Base-by-base conservation (phyloP, 2,329 filamentous ascomycete genomes). In the Cordyceps militaris region DNA sequence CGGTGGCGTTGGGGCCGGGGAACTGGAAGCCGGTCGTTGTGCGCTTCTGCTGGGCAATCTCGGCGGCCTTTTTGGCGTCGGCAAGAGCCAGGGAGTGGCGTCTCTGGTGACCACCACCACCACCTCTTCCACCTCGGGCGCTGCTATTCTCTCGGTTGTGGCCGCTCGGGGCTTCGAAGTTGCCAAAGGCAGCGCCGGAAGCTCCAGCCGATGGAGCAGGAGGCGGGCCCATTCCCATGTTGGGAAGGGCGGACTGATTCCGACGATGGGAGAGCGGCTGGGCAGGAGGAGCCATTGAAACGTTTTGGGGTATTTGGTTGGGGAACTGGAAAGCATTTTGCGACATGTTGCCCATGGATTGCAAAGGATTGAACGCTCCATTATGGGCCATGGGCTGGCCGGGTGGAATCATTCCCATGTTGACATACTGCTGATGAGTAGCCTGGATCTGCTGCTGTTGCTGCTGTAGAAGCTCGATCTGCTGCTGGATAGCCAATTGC, bases 381-480 rank as follows among this genome's bases (percentile, higher is more conserved):
- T 84, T 85, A 61, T 85, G 83, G 65, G 84, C 85, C 60, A 97
- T 79, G 63, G 72, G 65, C 76, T 97, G 93, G 67, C 89, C 88
- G 55, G 89, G 87, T 65, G 88, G 87, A 67, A 97, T 86, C 82
- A 97, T 91, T 72, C 91, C 91, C 89, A 97, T 92, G 73, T 94
- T 96, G 68, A 96, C 88, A 79, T 96, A 97, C 76, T 97, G 93
- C 76, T 97, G 92, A 70, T 97, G 91, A 63, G 91, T 94, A 66
- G 91, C 91, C 75, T 95, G 90, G 70, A 97, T 95, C 72, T 97
- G 92, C 74, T 97, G 92, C 73, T 97, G 94, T 73, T 97, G 94
- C 73, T 96, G 91, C 78, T 97, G 93, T 69, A 97, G 82, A 70
- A 95, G 83, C 76, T 97, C 93, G 70, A 97, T 97, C 76, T 97